Evolutionary conservation across 1,284 basidiomycete genomes (phyloP).

Genomic region (Rhodotorula sp.): DNA sequence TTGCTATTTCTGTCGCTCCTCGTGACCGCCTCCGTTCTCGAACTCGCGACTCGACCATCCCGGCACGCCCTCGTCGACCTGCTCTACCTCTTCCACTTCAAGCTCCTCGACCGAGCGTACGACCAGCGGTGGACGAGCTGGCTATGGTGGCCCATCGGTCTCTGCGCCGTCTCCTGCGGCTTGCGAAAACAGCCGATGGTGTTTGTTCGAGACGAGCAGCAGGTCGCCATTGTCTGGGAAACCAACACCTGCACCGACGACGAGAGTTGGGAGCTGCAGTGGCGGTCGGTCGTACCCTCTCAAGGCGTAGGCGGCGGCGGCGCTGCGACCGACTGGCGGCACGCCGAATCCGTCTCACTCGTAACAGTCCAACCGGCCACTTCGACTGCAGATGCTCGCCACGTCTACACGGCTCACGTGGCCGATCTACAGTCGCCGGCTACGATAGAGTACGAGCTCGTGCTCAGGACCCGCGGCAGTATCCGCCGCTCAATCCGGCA

Average conservation of each 20-base stretch:
- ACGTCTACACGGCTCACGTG: constrained; percentile 34
- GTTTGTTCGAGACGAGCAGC: constrained; percentile 34
- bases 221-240: constrained; percentile 42
- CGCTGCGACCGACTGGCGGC: not conserved
- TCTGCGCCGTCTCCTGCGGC: constrained; percentile 29
- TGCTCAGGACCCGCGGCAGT: not conserved
- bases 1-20: not conserved
- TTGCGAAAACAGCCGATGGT: constrained; percentile 42
- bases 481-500: constrained; percentile 7
- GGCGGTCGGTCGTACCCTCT: not conserved
- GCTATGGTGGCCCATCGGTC: constrained; percentile 10
- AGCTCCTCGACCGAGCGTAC: constrained; percentile 34
- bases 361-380: too few relatives aligned
- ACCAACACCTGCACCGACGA: constrained; percentile 26
- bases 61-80: constrained; percentile 2
- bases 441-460: constrained; percentile 35
- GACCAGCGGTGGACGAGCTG: constrained; percentile 24
- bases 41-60: not conserved
- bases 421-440: constrained; percentile 10
- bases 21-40: not conserved
- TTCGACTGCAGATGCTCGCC: constrained; percentile 4
- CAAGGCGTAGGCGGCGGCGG: not conserved
- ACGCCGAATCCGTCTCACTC: too few relatives aligned
- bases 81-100: constrained; percentile 36
- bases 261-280: constrained; percentile 12